Evolutionary conservation across 192 early-diverging fungal species (phyloP).

Genomic region (Podochytrium sp.): DNA sequence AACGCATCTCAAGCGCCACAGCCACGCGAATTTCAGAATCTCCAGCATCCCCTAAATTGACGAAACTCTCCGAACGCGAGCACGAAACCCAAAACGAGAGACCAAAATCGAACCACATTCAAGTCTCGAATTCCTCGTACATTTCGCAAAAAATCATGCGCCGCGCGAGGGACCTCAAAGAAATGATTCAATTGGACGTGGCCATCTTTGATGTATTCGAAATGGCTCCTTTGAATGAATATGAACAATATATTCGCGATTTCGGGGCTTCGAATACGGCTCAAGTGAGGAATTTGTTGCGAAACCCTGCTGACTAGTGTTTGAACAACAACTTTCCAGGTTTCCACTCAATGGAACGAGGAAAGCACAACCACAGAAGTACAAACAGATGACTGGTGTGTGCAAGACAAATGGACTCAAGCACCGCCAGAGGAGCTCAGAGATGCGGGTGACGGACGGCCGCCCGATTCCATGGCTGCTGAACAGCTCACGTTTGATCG

Average conservation of each 20-base stretch:
- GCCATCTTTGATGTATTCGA: conserved; percentile 51
- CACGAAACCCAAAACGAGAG: conserved; percentile 9
- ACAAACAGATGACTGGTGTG: conserved; percentile 53
- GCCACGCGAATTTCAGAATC: not conserved
- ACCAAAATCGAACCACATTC: not conserved
- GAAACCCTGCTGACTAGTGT: too few species aligned
- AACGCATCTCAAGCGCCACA: conserved; percentile 38
- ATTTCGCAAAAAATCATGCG: conserved; percentile 18
- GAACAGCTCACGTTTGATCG: conserved; percentile 19
- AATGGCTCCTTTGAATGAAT: conserved; percentile 53
- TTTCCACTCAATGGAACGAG: conserved; percentile 46
- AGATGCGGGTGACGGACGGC: conserved; percentile 35
- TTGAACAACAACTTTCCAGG: conserved; percentile 23
- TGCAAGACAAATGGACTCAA: conserved; percentile 52
- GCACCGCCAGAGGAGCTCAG: conserved; percentile 42
- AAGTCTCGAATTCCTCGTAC: conserved; percentile 6
- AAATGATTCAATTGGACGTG: conserved; percentile 51
- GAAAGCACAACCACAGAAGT: conserved; percentile 38
- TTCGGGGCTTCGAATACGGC: conserved; percentile 48
- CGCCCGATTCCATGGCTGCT: conserved; percentile 28
- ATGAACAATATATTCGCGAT: conserved; percentile 58
- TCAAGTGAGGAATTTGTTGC: conserved; percentile 40
- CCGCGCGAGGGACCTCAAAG: conserved; percentile 46
- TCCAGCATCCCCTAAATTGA: not conserved
- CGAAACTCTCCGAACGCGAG: not conserved